phyloP scores from a whole-genome alignment of 2,329 filamentous ascomycete genomes.

The Fonsecaea monophora region DNA sequence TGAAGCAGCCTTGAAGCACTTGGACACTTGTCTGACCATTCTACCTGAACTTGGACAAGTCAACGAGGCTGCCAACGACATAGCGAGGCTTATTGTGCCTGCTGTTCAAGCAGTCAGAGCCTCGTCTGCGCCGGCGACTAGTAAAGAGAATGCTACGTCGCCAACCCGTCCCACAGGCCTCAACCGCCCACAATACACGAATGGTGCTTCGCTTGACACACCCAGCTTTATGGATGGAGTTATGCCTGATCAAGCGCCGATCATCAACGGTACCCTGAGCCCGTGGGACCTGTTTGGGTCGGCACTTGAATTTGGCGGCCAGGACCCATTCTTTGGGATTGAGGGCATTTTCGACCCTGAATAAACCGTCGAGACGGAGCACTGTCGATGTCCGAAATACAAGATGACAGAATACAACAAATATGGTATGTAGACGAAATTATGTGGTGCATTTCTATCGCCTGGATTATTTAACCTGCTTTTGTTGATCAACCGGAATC shows the following conservation, averaged over 20 bases:
- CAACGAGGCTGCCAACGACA: conserved; percentile 10
- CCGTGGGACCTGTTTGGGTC: conserved; percentile 6
- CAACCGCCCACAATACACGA: neutral
- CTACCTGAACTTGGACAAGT: conserved; percentile 17
- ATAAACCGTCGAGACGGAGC: neutral
- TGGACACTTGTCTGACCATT: conserved; percentile 12
- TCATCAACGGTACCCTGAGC: neutral
- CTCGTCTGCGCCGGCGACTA: neutral
- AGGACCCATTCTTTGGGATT: conserved; percentile 12
- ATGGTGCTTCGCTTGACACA: neutral
- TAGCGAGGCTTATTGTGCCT: conserved; percentile 13
- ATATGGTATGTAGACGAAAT: neutral
- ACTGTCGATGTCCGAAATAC: neutral
- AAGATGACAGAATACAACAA: neutral
- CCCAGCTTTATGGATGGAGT: conserved; percentile 17
- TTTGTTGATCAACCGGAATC: too few relatives aligned
- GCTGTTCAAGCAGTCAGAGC: conserved; percentile 11
- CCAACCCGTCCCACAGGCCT: neutral
- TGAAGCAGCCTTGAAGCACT: conserved; percentile 6
- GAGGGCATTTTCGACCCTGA: conserved; percentile 23
- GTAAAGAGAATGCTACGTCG: conserved; percentile 2
- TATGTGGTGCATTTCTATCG: neutral
- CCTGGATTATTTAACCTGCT: too few relatives aligned
- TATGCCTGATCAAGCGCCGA: neutral
- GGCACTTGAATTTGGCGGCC: neutral